These are phyloP conservation scores for Leccinum solheimii DNA, from an alignment of 1,284 basidiomycete genomes.

Conservation along the genomic window DNA sequence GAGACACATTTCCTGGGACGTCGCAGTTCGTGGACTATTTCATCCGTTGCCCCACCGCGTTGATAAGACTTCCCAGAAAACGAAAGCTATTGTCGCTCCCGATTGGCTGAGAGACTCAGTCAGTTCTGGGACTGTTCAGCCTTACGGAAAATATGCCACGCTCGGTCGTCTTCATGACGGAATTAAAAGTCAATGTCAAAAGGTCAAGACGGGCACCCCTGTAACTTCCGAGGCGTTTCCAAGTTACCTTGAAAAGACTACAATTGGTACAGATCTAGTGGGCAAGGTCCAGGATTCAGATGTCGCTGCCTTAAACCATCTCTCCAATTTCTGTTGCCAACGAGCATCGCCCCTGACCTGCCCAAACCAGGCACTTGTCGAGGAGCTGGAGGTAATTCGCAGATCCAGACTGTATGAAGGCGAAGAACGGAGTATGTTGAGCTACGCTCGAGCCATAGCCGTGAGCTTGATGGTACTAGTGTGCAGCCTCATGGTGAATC, in stretches of 20 bases:
- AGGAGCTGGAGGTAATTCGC: conserved; percentile 60
- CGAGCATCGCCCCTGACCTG: conserved; percentile 65
- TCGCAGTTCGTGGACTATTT: conserved; percentile 52
- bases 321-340: conserved; percentile 55
- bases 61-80: conserved; percentile 44
- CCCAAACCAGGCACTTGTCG: conserved; percentile 59
- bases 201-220: conserved; percentile 14
- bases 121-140: conserved; percentile 41
- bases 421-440: conserved; percentile 61
- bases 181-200: conserved; percentile 45
- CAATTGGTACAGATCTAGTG: conserved; percentile 12
- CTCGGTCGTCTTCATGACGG: conserved; percentile 49
- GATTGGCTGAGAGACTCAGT: conserved; percentile 66
- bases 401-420: conserved; percentile 62
- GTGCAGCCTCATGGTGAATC: background rate
- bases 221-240: conserved; percentile 8
- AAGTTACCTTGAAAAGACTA: conserved; percentile 8
- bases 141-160: conserved; percentile 56
- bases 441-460: conserved; percentile 67
- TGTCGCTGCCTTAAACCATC: conserved; percentile 34
- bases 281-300: conserved; percentile 13
- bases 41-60: background rate
- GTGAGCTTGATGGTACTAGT: conserved; percentile 38
- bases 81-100: conserved; percentile 65
- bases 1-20: conserved; percentile 61